Conservation (phyloP, 345 rosid species). For the Rhodomyrtus tomentosa region DNA sequence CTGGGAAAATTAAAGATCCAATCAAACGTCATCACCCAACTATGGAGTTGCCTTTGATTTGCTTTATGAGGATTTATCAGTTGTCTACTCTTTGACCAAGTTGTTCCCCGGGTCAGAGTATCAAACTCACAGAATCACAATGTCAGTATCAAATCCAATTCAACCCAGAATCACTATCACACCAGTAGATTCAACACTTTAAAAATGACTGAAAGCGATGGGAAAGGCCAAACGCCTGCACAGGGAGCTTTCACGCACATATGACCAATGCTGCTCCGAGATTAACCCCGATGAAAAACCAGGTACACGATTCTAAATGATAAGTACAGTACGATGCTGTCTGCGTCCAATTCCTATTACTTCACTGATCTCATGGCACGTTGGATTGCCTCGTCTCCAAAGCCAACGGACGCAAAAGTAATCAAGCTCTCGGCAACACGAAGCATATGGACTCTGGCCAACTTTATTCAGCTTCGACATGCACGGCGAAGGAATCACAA, state of each 20-base stretch:
- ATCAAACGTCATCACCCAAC: not conserved
- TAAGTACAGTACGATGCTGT: not conserved
- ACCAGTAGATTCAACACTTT: not conserved
- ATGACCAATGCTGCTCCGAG: not conserved
- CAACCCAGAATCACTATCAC: not conserved
- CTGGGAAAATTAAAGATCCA: not conserved
- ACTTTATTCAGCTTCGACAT: not conserved
- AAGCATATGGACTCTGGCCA: not conserved
- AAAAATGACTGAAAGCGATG: not conserved
- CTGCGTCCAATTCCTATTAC: not conserved
- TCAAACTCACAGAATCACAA: not conserved
- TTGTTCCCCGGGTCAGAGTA: too few species aligned
- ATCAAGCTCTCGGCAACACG: not conserved
- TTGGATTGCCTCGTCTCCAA: not conserved
- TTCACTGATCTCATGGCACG: not conserved
- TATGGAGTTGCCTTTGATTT: not conserved
- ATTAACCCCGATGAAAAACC: not conserved
- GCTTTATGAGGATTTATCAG: too few species aligned
- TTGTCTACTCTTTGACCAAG: too few species aligned
- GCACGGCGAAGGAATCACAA: conserved; percentile 1
- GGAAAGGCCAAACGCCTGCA: not conserved
- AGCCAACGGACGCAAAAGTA: not conserved
- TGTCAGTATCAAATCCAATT: not conserved
- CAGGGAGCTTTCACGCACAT: not conserved
- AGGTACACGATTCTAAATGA: not conserved